Evolutionary conservation across 331 rosid species (phyloP).

Genomic region (Arachis monticola): DNA sequence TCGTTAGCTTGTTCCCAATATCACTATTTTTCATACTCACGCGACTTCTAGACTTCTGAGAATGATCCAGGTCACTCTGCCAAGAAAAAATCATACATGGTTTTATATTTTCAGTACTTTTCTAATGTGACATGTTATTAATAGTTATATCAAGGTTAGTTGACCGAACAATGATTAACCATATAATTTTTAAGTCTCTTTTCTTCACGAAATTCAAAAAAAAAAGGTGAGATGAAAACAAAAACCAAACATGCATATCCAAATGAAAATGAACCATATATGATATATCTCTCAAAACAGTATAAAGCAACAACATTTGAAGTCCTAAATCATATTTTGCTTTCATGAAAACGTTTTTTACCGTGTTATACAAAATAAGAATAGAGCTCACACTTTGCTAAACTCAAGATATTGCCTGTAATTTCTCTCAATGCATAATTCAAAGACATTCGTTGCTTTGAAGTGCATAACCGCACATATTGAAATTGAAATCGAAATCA

Average conservation of each 20-base stretch:
- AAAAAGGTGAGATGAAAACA: neutral
- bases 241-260: neutral
- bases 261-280: slow-evolving; percentile 11
- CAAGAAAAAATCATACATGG: slow-evolving; percentile 36
- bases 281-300: neutral
- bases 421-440: neutral
- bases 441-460: neutral
- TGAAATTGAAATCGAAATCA: neutral
- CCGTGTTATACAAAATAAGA: neutral
- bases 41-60: slow-evolving; percentile 51
- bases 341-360: neutral
- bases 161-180: neutral
- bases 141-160: slow-evolving; percentile 19
- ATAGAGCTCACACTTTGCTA: slow-evolving; percentile 2
- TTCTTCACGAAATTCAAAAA: too few species aligned
- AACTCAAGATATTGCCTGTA: neutral
- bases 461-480: neutral
- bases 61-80: slow-evolving; percentile 79
- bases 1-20: slow-evolving; percentile 46
- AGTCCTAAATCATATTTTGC: neutral
- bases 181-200: neutral
- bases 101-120: neutral
- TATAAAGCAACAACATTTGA: neutral
- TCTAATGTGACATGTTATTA: slow-evolving; percentile 9
- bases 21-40: slow-evolving; percentile 50